Percentiles rank a stretch among this genome's conserved stretches.
These are phyloP conservation scores for Boletus vermiculosoides DNA, from an alignment of 768 basidiomycete species.

Conservation along the genomic window DNA sequence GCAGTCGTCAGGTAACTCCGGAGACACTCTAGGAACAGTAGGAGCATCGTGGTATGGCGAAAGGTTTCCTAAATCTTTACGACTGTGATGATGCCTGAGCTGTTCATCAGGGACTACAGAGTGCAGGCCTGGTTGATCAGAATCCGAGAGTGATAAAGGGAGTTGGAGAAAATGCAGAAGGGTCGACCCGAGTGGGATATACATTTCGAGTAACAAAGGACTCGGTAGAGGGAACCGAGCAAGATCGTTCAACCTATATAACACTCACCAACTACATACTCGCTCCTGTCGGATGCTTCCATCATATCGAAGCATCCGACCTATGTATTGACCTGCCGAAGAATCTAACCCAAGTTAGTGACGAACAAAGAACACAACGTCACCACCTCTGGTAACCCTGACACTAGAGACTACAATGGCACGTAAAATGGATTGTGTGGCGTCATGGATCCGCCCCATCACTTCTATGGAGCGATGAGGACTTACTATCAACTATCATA, in stretches of 20 bases:
- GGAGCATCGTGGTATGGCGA: constrained; percentile 39
- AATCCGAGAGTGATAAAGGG: constrained; percentile 1
- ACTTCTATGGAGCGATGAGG: no score
- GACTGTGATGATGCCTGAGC: background rate
- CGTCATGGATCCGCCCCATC: no score
- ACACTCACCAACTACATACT: background rate
- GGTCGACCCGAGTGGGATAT: constrained; percentile 13
- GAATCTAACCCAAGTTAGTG: background rate
- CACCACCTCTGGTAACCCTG: no score
- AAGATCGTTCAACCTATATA: background rate
- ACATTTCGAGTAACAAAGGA: constrained; percentile 6
- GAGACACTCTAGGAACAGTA: constrained; percentile 25
- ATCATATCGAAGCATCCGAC: background rate
- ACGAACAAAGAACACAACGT: background rate
- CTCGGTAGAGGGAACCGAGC: background rate
- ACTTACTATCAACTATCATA: no score
- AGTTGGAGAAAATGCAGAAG: constrained; percentile 17
- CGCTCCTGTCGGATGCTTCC: background rate
- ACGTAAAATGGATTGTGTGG: no score
- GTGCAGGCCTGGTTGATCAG: background rate
- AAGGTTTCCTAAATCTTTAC: constrained; percentile 32
- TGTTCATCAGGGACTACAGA: background rate
- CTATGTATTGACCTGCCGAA: background rate
- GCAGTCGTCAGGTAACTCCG: constrained; percentile 38
- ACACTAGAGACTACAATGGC: no score